Conservation (phyloP, 805 yeast species). For the Nakazawaea wyomingensis region DNA sequence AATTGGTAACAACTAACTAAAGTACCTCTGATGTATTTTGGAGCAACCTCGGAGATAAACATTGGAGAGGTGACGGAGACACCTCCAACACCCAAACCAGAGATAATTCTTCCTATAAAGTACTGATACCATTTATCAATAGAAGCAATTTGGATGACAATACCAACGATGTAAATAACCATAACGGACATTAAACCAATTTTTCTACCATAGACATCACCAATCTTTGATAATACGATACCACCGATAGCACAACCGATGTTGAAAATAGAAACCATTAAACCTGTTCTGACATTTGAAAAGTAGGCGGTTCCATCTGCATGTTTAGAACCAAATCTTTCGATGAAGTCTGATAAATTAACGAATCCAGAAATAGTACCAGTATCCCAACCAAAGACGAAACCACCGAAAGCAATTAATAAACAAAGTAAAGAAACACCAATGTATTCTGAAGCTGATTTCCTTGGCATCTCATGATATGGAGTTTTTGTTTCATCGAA, state of each 20-base stretch:
- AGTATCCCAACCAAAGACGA: conserved; percentile 74
- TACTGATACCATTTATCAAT: conserved; percentile 54
- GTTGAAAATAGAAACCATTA: conserved; percentile 67
- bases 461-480: conserved; percentile 18
- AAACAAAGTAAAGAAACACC: conserved; percentile 35
- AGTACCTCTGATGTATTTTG: conserved; percentile 67
- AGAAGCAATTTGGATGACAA: conserved; percentile 56
- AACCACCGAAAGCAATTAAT: conserved; percentile 72
- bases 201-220: conserved; percentile 59
- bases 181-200: conserved; percentile 47
- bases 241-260: conserved; percentile 75
- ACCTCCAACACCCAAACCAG: conserved; percentile 54
- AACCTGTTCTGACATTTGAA: conserved; percentile 50
- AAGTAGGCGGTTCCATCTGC: conserved; percentile 36
- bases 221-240: conserved; percentile 48
- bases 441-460: conserved; percentile 20
- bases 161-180: conserved; percentile 56
- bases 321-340: conserved; percentile 44
- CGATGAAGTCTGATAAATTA: conserved; percentile 51
- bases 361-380: conserved; percentile 74
- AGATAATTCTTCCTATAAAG: conserved; percentile 54
- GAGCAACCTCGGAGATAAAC: conserved; percentile 66
- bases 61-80: conserved; percentile 49
- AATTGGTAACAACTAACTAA: conserved; percentile 66
- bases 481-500: background rate